These are phyloP conservation scores for Daldinia childiae DNA, from an alignment of 495 filamentous ascomycete genomes.

Conservation along the genomic window DNA sequence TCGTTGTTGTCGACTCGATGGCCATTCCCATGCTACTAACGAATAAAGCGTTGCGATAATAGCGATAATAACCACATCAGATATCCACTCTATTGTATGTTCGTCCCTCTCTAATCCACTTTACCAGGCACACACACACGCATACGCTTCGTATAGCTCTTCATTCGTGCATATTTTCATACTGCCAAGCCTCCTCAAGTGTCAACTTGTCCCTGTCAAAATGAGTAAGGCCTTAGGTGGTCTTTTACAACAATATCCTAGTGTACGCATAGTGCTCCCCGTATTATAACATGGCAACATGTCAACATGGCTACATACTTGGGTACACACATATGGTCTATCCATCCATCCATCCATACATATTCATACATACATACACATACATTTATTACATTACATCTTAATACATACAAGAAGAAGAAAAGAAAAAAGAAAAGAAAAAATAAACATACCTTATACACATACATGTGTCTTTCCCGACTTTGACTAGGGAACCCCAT, in stretches of 20 bases:
- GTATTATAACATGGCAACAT: not conserved
- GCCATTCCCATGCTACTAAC: constrained; percentile 20
- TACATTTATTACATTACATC: not conserved
- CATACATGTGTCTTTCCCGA: constrained; percentile 30
- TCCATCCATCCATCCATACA: not conserved
- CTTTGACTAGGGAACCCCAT: constrained; percentile 41
- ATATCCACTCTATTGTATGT: constrained; percentile 39
- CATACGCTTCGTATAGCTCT: constrained; percentile 44
- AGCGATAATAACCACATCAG: constrained; percentile 38
- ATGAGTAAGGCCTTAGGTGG: not conserved
- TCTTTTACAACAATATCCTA: not conserved
- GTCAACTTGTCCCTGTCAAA: constrained; percentile 40
- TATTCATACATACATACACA: not conserved
- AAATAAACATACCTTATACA: not conserved
- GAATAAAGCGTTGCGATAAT: constrained; percentile 38
- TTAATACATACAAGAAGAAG: constrained; percentile 4
- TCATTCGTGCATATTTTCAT: constrained; percentile 45
- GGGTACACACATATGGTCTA: not conserved
- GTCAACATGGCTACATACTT: not conserved
- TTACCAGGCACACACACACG: constrained; percentile 49
- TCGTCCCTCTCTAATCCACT: constrained; percentile 45
- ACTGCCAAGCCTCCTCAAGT: constrained; percentile 41
- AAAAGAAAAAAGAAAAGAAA: not conserved
- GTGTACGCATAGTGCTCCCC: not conserved
- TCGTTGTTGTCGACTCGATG: constrained; percentile 30